Conservation (phyloP, 371 early-diverging fungal species). For the Basidiobolus meristosporus region DNA sequence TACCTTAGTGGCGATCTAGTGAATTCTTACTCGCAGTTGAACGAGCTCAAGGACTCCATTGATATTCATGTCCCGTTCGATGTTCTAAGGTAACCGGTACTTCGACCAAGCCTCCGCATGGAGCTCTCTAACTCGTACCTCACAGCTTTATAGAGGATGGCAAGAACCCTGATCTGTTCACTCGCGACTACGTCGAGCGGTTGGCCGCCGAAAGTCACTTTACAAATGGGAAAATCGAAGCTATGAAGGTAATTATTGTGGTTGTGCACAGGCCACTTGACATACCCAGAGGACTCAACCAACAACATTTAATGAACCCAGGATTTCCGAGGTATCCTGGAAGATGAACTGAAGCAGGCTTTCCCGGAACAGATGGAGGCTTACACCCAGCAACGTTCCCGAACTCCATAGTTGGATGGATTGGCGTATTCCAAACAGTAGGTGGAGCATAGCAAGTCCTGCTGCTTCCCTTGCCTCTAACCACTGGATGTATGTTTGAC, state of each 20-base stretch:
- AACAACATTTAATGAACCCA: too few relatives aligned
- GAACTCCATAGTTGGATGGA: too few relatives aligned
- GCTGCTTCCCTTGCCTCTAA: too few relatives aligned
- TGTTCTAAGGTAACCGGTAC: neutral
- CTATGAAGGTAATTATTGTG: slow-evolving; percentile 41
- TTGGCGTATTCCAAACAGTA: too few relatives aligned
- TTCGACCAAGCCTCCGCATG: neutral
- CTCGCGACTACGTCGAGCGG: slow-evolving; percentile 47
- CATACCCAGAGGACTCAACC: too few relatives aligned
- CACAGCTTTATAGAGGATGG: slow-evolving; percentile 40
- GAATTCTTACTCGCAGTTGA: neutral
- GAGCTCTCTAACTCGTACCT: neutral
- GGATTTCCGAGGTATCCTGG: too few relatives aligned
- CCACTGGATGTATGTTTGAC: too few relatives aligned
- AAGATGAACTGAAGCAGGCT: too few relatives aligned
- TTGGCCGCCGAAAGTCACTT: slow-evolving; percentile 62
- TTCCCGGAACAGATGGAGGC: too few relatives aligned
- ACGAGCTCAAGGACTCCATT: neutral
- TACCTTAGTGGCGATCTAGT: neutral
- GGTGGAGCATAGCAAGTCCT: too few relatives aligned
- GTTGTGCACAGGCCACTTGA: too few relatives aligned
- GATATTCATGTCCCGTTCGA: neutral
- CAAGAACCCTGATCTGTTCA: slow-evolving; percentile 50
- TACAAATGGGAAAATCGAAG: slow-evolving; percentile 50
- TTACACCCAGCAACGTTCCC: too few relatives aligned